Evolutionary conservation across 2,329 filamentous ascomycete species (phyloP).

Genomic region (Cladosporium sp.): DNA sequence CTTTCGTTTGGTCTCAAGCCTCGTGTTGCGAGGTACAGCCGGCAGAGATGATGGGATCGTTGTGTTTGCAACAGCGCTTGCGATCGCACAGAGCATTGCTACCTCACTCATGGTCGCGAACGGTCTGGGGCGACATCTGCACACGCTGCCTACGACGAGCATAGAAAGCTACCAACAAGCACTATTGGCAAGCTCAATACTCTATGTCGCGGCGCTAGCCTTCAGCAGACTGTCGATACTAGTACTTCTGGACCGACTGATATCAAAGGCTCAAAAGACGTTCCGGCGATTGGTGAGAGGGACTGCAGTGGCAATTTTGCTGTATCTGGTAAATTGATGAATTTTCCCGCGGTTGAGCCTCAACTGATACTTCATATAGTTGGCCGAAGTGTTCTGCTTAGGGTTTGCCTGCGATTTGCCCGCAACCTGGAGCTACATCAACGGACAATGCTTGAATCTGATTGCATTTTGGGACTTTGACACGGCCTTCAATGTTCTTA

Average conservation of each 20-base stretch:
- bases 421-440: background rate
- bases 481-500: background rate
- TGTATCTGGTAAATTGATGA: background rate
- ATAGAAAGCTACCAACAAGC: background rate
- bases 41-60: background rate
- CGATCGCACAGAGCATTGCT: background rate
- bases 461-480: background rate
- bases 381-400: background rate
- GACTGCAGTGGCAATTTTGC: background rate
- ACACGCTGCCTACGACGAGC: background rate
- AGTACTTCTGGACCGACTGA: background rate
- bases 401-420: background rate
- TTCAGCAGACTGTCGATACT: background rate
- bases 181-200: background rate
- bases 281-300: background rate
- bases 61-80: background rate
- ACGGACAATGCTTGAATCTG: background rate
- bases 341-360: too few relatives aligned
- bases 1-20: background rate
- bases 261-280: background rate
- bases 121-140: background rate
- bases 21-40: background rate
- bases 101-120: too few relatives aligned
- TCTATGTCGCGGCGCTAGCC: background rate
- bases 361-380: background rate